A percentile compares a stretch with the other conserved stretches of the same genome.
Conservation (phyloP, 768 basidiomycete genomes). For the Mycena galopus region DNA sequence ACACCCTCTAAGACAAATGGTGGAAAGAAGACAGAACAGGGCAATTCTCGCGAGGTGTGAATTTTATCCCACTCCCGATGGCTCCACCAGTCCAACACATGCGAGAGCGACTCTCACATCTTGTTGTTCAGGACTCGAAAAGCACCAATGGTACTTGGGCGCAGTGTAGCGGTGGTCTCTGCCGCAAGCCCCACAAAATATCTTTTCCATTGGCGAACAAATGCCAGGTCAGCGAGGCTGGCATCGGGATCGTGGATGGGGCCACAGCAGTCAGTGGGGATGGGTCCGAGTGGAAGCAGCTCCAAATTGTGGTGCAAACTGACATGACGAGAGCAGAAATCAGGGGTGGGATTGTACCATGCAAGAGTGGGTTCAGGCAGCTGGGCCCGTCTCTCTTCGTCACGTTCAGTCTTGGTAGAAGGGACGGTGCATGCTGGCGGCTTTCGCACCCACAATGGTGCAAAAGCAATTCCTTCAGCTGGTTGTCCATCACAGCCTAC, state of each 20-base stretch:
- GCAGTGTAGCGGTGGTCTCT: not conserved
- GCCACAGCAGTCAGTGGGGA: not conserved
- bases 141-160: not conserved
- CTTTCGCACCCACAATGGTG: not conserved
- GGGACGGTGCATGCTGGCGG: too few relatives aligned
- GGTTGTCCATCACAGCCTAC: slow-evolving; percentile 1
- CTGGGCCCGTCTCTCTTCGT: not conserved
- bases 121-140: not conserved
- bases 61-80: not conserved
- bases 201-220: not conserved
- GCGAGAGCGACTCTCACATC: not conserved
- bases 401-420: not conserved
- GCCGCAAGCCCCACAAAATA: not conserved
- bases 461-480: slow-evolving; percentile 4
- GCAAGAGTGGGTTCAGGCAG: not conserved
- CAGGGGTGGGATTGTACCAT: not conserved
- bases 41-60: not conserved
- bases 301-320: not conserved
- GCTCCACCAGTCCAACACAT: slow-evolving; percentile 13
- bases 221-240: not conserved
- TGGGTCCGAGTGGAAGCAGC: not conserved
- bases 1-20: not conserved
- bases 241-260: not conserved
- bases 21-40: slow-evolving; percentile 1
- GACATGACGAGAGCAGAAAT: not conserved